Evolutionary conservation across 2,329 filamentous ascomycete species (phyloP), one percentile per base, ranked within the genome.

Genomic region (Fusarium torreyae): DNA sequence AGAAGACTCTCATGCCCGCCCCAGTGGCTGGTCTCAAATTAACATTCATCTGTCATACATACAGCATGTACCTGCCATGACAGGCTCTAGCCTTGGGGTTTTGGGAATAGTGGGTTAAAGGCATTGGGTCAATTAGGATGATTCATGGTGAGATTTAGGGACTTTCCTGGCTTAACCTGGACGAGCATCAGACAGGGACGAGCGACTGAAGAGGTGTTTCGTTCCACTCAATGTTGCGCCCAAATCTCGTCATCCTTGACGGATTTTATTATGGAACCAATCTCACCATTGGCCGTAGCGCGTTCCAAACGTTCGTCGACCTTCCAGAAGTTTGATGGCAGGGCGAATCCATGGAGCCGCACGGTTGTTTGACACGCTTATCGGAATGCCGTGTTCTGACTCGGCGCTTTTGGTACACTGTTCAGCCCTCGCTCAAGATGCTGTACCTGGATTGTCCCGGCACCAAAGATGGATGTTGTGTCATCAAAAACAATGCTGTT

Each of bases 281-380:
- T 67, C 58, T 75, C 71, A 68, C 68, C 59, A 66, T 67, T 67
- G 13, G 39, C 14, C 36, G 54, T 75, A 75, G 71, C 70, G 73
- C 58, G 71, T 75, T 75, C 73, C 71, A 71, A 74, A 68, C 70
- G 59, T 69, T 68, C 44, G 54, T 70, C 59, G 65, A 69, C 64
- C 73, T 75, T 75, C 73, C 68, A 75, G 73, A 75, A 75, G 71
- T 68, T 72, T 72, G 53, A 75, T 72, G 62, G 67, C 67, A 74
- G 64, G 70, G 67, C 66, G 66, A 69, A 69, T 58, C 60, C 61
- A 59, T 55, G 68, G 71, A 74, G 69, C 72, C 67, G 66, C 67
- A 73, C 68, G 66, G 70, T 66, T 73, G 50, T 70, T 65, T 36
- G 48, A 51, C 38, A 59, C 42, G 49, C 36, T 62, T 62, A 62